A percentile compares a stretch with the other conserved stretches of the same genome.
phyloP scores from a whole-genome alignment of 164 flowering plant genomes.

The Magnolia sinica region DNA sequence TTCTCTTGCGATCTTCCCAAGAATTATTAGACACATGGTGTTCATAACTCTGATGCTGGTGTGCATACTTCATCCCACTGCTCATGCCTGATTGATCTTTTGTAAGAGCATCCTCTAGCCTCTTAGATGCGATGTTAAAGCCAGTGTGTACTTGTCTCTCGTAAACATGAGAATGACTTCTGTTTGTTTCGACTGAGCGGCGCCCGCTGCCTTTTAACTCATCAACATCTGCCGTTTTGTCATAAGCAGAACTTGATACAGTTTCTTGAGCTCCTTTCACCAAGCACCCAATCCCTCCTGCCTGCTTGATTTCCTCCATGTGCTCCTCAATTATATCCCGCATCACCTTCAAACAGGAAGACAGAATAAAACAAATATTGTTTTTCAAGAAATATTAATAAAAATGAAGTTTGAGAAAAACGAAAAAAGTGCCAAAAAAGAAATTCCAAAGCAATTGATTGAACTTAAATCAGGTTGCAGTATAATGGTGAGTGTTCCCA shows the following conservation, averaged over 20 bases:
- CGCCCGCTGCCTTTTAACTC: constrained; percentile 10
- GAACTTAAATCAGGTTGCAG: not conserved
- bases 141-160: constrained; percentile 17
- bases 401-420: not conserved
- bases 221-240: constrained; percentile 12
- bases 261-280: constrained; percentile 40
- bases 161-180: constrained; percentile 10
- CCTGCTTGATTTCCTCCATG: constrained; percentile 78
- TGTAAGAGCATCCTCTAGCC: constrained; percentile 4
- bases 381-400: not conserved
- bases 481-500: not conserved
- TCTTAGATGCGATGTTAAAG: constrained; percentile 10
- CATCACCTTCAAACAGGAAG: constrained; percentile 49
- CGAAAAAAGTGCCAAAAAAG: not conserved
- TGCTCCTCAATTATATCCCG: constrained; percentile 82
- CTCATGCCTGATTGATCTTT: constrained; percentile 8
- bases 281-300: constrained; percentile 69
- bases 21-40: constrained; percentile 18
- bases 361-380: not conserved
- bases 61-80: constrained; percentile 7
- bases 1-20: constrained; percentile 22
- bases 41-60: constrained; percentile 10
- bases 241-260: constrained; percentile 18
- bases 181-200: constrained; percentile 21
- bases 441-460: not conserved